phyloP scores from a whole-genome alignment of 768 basidiomycete genomes.

The Lepiota subincarnata region DNA sequence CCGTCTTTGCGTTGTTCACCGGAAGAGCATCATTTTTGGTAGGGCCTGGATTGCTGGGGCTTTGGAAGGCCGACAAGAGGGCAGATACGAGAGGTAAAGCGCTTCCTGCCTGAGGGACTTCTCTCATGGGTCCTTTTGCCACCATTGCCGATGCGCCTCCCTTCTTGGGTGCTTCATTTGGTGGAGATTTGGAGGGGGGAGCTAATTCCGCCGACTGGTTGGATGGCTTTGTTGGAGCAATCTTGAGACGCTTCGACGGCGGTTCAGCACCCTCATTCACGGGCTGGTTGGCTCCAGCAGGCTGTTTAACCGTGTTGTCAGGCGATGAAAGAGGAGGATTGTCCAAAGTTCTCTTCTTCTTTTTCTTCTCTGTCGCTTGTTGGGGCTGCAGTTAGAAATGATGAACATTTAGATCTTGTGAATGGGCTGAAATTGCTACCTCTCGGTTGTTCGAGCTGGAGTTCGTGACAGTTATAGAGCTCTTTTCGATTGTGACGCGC shows the following conservation, averaged over 20 bases:
- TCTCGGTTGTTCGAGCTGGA: background rate
- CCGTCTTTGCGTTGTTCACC: too few relatives aligned
- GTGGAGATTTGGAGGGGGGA: background rate
- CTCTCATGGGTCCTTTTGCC: too few relatives aligned
- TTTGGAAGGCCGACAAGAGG: too few relatives aligned
- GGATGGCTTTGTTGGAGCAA: background rate
- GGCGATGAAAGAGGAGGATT: background rate
- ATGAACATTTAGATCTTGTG: too few relatives aligned
- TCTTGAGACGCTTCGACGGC: background rate
- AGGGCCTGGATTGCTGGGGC: too few relatives aligned
- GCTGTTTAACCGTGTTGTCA: background rate
- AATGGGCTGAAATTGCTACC: background rate
- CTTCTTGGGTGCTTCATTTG: background rate
- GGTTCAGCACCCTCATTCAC: background rate
- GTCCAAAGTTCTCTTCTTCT: background rate
- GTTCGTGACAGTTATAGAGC: too few relatives aligned
- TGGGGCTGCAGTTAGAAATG: background rate
- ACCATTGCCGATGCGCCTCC: background rate
- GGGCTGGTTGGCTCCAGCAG: background rate
- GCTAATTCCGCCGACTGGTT: background rate
- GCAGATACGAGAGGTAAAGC: too few relatives aligned
- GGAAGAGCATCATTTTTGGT: too few relatives aligned
- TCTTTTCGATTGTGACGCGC: slow-evolving; percentile 31
- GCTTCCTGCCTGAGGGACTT: too few relatives aligned
- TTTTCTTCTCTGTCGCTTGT: background rate